Percentiles rank a stretch among this genome's conserved stretches.
Evolutionary conservation across 352 stramenopile species (phyloP).

Genomic region (Globisporangium carolinianum): DNA sequence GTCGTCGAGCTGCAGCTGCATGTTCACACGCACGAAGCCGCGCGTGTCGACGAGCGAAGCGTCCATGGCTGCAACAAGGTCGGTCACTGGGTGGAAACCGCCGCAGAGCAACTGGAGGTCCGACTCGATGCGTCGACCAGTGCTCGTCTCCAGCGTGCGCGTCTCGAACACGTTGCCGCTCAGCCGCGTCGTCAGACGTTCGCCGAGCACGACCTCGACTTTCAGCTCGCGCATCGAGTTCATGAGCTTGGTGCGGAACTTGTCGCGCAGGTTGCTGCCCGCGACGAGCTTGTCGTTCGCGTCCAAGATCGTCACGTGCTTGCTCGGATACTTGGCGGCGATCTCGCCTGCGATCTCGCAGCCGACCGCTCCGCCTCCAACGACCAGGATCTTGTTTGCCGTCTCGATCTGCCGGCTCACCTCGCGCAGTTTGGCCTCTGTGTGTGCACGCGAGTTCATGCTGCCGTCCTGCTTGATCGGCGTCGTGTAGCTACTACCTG

Average conservation of each 20-base stretch:
- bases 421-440: constrained; percentile 22
- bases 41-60: constrained; percentile 26
- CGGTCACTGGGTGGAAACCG: constrained; percentile 18
- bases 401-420: constrained; percentile 25
- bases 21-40: constrained; percentile 43
- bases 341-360: constrained; percentile 50
- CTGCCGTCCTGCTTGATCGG: constrained; percentile 42
- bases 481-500: constrained; percentile 45
- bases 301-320: constrained; percentile 52
- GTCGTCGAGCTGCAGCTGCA: constrained; percentile 34
- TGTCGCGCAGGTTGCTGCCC: constrained; percentile 30
- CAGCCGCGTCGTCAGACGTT: constrained; percentile 38
- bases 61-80: constrained; percentile 31
- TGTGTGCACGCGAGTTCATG: constrained; percentile 15
- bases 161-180: constrained; percentile 21
- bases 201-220: constrained; percentile 46
- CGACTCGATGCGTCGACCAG: constrained; percentile 33
- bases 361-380: constrained; percentile 47
- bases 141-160: constrained; percentile 32
- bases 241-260: constrained; percentile 33
- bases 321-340: constrained; percentile 29
- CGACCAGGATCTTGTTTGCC: constrained; percentile 39
- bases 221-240: constrained; percentile 26
- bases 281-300: constrained; percentile 20
- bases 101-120: constrained; percentile 50